phyloP scores from a whole-genome alignment of 75 land plant genomes.

The Gnetum montanum region DNA sequence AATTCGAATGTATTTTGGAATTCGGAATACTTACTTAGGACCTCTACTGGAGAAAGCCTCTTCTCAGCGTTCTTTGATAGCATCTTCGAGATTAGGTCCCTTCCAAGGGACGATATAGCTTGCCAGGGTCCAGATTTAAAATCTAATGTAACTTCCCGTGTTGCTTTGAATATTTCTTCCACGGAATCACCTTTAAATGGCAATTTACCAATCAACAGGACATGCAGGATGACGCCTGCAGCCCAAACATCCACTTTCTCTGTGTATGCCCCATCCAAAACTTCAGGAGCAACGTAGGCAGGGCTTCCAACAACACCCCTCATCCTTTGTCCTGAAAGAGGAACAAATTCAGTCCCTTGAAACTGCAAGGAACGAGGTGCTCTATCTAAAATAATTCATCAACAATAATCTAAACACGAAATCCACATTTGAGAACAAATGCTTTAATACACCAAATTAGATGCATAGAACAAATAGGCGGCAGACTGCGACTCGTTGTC shows the following conservation, averaged over 20 bases:
- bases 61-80: constrained; percentile 39
- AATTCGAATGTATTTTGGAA: neutral
- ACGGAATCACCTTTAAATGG: constrained; percentile 60
- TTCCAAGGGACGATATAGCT: constrained; percentile 44
- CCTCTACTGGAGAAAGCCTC: constrained; percentile 61
- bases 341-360: neutral
- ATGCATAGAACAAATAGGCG: no score
- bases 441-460: no score
- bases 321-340: constrained; percentile 45
- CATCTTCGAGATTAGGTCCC: constrained; percentile 50
- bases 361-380: neutral
- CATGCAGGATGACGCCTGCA: constrained; percentile 75
- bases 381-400: neutral
- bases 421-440: no score
- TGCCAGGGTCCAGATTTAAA: constrained; percentile 46
- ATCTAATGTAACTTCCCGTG: constrained; percentile 47
- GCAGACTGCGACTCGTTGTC: no score
- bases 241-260: constrained; percentile 80
- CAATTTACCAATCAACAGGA: constrained; percentile 48
- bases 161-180: constrained; percentile 76
- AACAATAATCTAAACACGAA: no score
- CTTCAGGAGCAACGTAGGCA: constrained; percentile 84
- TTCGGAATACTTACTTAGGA: constrained; percentile 28
- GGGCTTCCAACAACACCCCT: constrained; percentile 78
- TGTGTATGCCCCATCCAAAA: constrained; percentile 53